These are phyloP conservation scores for Fusarium bactridioides DNA, from an alignment of 2,329 filamentous ascomycete genomes.

Conservation along the genomic window DNA sequence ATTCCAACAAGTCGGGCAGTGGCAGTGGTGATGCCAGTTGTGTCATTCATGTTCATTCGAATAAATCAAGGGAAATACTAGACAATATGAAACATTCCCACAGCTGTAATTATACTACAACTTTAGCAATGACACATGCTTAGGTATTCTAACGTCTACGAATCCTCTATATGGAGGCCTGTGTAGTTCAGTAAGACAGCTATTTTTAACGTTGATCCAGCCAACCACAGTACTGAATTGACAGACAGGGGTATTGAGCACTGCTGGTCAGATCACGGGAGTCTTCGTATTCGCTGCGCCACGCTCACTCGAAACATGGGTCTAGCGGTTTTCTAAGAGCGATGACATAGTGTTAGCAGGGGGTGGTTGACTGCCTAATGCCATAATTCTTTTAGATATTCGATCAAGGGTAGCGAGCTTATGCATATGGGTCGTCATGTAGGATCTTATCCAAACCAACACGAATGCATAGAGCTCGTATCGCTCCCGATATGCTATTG, in stretches of 20 bases:
- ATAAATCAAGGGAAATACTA: neutral
- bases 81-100: neutral
- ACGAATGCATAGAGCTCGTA: neutral
- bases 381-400: neutral
- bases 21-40: neutral
- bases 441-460: neutral
- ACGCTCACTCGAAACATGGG: neutral
- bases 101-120: neutral
- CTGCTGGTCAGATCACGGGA: neutral
- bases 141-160: fast-evolving
- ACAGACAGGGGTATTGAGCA: neutral
- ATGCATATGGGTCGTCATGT: neutral
- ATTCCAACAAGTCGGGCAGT: slow-evolving; percentile 2
- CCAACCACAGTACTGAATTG: neutral
- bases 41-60: neutral
- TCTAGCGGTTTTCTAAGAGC: neutral
- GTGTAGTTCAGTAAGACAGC: neutral
- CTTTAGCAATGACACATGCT: neutral
- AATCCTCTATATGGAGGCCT: neutral
- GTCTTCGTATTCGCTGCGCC: slow-evolving; percentile 5
- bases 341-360: neutral
- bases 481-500: neutral
- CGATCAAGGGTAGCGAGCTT: neutral
- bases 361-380: neutral
- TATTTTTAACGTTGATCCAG: neutral